phyloP scores from a whole-genome alignment of 768 basidiomycete species.

The Mycena latifolia region DNA sequence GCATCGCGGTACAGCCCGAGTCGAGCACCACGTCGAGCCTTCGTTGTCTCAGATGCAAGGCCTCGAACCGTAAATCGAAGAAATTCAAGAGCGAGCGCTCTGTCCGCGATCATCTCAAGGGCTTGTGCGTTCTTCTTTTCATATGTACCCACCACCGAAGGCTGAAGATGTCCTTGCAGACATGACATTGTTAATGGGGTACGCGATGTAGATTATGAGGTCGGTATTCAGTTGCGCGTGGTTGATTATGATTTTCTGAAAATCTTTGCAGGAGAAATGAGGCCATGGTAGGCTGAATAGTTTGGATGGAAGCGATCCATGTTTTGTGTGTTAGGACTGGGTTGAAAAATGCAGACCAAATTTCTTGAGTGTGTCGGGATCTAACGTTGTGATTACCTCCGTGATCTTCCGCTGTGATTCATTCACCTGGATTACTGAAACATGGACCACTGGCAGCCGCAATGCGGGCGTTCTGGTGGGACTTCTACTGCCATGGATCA shows the following conservation, averaged over 20 bases:
- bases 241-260: constrained; percentile 5
- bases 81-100: constrained; percentile 4
- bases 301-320: constrained; percentile 1
- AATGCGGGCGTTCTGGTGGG: background rate
- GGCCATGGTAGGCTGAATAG: constrained; percentile 2
- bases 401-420: background rate
- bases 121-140: constrained; percentile 1
- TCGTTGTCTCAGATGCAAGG: background rate
- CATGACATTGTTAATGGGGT: background rate
- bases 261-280: background rate
- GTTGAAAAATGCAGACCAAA: constrained; percentile 2
- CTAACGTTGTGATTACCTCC: constrained; percentile 4
- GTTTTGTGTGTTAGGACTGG: constrained; percentile 2
- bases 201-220: constrained; percentile 2
- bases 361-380: constrained; percentile 4
- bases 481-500: background rate
- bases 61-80: background rate
- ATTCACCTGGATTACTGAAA: background rate
- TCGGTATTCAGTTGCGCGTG: constrained; percentile 4
- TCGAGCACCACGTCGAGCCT: too few relatives aligned
- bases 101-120: constrained; percentile 4
- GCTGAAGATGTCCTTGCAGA: constrained; percentile 4
- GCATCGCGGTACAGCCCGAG: too few relatives aligned
- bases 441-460: background rate
- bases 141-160: background rate